phyloP scores from a whole-genome alignment of 371 early-diverging fungal species.

The Haplosporangium sp. region DNA sequence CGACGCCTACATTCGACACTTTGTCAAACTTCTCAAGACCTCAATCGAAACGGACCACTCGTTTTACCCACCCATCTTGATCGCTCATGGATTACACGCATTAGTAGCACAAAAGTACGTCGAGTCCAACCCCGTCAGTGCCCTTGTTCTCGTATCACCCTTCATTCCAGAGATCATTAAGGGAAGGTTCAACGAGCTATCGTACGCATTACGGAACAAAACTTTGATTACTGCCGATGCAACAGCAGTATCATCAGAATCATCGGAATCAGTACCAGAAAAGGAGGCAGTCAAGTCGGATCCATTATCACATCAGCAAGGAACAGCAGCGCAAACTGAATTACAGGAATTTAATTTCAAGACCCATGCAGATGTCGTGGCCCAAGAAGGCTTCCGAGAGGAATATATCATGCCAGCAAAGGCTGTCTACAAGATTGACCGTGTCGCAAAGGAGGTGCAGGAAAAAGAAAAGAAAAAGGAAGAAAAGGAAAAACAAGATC shows the following conservation, averaged over 20 bases:
- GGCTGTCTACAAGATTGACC: slow-evolving; percentile 50
- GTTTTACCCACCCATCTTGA: slow-evolving; percentile 52
- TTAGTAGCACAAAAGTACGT: slow-evolving; percentile 51
- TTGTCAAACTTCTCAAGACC: slow-evolving; percentile 41
- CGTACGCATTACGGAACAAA: slow-evolving; percentile 17
- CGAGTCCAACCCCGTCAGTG: slow-evolving; percentile 55
- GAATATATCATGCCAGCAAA: slow-evolving; percentile 35
- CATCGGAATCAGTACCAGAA: not conserved
- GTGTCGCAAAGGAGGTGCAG: slow-evolving; percentile 35
- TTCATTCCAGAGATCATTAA: slow-evolving; percentile 41
- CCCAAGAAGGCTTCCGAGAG: slow-evolving; percentile 40
- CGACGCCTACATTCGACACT: slow-evolving; percentile 46
- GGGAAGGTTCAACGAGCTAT: slow-evolving; percentile 32
- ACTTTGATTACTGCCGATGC: not conserved
- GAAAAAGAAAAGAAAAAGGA: slow-evolving; percentile 34
- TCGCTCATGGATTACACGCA: slow-evolving; percentile 54
- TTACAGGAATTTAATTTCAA: slow-evolving; percentile 14
- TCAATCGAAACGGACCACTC: slow-evolving; percentile 53
- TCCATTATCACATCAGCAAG: not conserved
- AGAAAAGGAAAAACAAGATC: slow-evolving; percentile 6
- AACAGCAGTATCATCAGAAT: not conserved
- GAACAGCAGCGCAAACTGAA: not conserved
- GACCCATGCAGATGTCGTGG: slow-evolving; percentile 43
- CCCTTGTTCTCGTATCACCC: slow-evolving; percentile 49
- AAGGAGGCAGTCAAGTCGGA: not conserved